Conservation (phyloP, 1,284 basidiomycete genomes). For the Vanrija humicola region DNA sequence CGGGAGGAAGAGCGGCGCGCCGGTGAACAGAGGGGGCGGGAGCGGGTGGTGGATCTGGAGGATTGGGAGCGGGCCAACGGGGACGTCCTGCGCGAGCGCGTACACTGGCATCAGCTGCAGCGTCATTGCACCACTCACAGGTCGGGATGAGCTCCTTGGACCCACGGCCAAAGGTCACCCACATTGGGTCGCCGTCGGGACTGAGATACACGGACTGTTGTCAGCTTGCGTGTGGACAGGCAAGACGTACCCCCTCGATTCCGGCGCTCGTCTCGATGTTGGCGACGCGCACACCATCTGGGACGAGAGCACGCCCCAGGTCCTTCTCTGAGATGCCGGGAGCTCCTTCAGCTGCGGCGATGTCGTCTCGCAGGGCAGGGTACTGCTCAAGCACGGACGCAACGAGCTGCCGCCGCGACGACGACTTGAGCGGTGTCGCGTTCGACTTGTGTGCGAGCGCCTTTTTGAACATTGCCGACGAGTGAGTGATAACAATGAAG, state of each 20-base stretch:
- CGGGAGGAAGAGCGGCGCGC: slow-evolving; percentile 53
- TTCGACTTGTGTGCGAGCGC: slow-evolving; percentile 44
- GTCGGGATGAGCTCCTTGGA: slow-evolving; percentile 64
- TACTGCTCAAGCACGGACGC: slow-evolving; percentile 33
- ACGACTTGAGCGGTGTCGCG: slow-evolving; percentile 46
- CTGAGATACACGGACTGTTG: slow-evolving; percentile 55
- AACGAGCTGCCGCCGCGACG: slow-evolving; percentile 42
- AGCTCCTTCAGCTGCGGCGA: slow-evolving; percentile 4
- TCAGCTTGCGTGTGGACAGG: not conserved
- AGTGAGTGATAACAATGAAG: not conserved
- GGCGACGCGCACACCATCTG: slow-evolving; percentile 39
- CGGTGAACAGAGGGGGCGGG: slow-evolving; percentile 47
- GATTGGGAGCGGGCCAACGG: slow-evolving; percentile 30
- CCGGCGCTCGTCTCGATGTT: slow-evolving; percentile 43
- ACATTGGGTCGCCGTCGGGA: slow-evolving; percentile 68
- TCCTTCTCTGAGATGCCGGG: slow-evolving; percentile 29
- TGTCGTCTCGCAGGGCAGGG: slow-evolving; percentile 18
- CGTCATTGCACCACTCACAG: slow-evolving; percentile 43
- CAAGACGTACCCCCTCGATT: slow-evolving; percentile 37
- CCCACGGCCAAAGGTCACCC: slow-evolving; percentile 65
- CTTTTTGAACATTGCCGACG: slow-evolving; percentile 46
- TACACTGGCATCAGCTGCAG: slow-evolving; percentile 38
- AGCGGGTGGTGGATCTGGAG: slow-evolving; percentile 43
- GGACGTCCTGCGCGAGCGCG: slow-evolving; percentile 24
- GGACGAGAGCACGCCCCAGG: slow-evolving; percentile 37